Evolutionary conservation across 2,329 filamentous ascomycete genomes (phyloP).

Genomic region (Myriangium duriaei): DNA sequence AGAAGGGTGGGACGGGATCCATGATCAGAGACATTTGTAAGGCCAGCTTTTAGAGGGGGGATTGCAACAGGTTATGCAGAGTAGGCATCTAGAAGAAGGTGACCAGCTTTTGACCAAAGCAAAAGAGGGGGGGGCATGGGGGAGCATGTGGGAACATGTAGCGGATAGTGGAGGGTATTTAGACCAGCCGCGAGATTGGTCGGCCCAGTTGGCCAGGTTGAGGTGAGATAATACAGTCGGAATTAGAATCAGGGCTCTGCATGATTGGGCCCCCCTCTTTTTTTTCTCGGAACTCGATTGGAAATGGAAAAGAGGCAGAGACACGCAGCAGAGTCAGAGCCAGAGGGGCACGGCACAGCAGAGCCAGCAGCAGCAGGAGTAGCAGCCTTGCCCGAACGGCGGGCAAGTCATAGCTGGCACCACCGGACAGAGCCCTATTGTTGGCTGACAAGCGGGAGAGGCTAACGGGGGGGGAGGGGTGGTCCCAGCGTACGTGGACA

Average conservation of each 20-base stretch:
- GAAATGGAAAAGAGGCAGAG: not conserved
- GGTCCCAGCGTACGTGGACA: too few species aligned
- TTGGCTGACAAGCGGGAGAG: not conserved
- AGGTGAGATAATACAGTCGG: not conserved
- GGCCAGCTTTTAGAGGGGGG: conserved; percentile 8
- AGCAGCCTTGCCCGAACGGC: not conserved
- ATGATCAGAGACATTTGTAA: conserved; percentile 11
- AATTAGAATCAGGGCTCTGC: not conserved
- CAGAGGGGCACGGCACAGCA: not conserved
- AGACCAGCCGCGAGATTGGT: not conserved
- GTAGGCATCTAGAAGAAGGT: conserved; percentile 6
- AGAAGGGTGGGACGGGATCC: conserved; percentile 9
- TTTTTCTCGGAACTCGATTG: not conserved
- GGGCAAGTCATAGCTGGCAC: not conserved
- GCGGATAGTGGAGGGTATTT: conserved; percentile 8
- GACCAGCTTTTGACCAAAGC: conserved; percentile 6
- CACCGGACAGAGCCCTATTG: not conserved
- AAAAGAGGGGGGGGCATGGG: conserved; percentile 4
- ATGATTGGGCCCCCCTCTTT: not conserved
- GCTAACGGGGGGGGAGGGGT: too few species aligned
- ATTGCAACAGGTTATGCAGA: conserved; percentile 9
- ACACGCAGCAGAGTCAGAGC: not conserved
- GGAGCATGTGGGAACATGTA: conserved; percentile 1
- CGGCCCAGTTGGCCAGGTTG: not conserved
- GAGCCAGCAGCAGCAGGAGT: not conserved